Percentiles rank a stretch among this genome's conserved stretches.
Conservation (phyloP, 805 yeast genomes). For the Kazachstania taianensis region DNA sequence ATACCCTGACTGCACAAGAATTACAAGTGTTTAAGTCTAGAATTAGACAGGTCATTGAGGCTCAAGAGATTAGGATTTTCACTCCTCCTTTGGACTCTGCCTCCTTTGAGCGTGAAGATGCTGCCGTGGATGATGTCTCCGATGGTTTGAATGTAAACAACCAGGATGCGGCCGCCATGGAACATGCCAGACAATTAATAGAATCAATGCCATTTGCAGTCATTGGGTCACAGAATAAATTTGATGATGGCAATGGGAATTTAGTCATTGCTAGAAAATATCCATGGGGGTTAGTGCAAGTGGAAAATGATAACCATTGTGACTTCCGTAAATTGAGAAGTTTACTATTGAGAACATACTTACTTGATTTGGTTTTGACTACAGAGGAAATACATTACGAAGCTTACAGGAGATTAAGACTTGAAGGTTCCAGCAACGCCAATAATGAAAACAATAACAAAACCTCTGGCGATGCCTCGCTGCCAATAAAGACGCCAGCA, state of each 20-base stretch:
- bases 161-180: constrained; percentile 59
- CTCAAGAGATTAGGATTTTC: constrained; percentile 72
- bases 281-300: constrained; percentile 87
- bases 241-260: constrained; percentile 52
- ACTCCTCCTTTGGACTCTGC: constrained; percentile 64
- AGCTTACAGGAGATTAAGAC: constrained; percentile 61
- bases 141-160: constrained; percentile 1
- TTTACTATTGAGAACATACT: constrained; percentile 67
- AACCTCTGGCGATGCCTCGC: constrained; percentile 20
- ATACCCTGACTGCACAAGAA: constrained; percentile 66
- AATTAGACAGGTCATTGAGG: constrained; percentile 73
- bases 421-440: constrained; percentile 36
- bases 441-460: constrained; percentile 26
- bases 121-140: not conserved
- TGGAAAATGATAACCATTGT: constrained; percentile 76
- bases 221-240: constrained; percentile 65
- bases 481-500: constrained; percentile 33
- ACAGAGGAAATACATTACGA: constrained; percentile 79
- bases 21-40: constrained; percentile 59
- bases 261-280: constrained; percentile 71
- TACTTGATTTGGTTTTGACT: constrained; percentile 70
- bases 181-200: constrained; percentile 69
- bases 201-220: constrained; percentile 84
- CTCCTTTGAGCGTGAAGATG: not conserved
- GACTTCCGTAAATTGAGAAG: constrained; percentile 77